Base-by-base conservation (phyloP, 1,284 basidiomycete species). In the Cystobasidiaceae sp. region DNA sequence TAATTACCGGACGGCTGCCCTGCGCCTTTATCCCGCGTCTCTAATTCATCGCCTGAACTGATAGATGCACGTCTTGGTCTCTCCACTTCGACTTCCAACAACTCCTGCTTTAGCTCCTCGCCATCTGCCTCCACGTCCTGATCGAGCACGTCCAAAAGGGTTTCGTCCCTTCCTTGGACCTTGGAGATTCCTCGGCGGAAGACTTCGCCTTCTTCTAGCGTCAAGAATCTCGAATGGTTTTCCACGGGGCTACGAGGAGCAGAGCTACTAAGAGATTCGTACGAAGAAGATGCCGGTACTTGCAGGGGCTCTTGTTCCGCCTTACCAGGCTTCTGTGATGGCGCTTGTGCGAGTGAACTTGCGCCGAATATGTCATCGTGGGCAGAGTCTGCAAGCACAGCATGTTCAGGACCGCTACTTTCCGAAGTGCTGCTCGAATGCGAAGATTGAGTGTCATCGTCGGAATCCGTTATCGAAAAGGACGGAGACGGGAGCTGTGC, bases 101-200 rank as follows among this genome's bases (percentile, higher is more conserved):
- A 55, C 27, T 63, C 54, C 43, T 61, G 51, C 56, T 61, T 55
- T n/a, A 60, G 33, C 33, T 55, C 58, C 17, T 63, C 57, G 21
- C 57, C 58, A 1, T 37, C 57, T 17, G 41, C 43, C 15, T 61
- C 55, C 4, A 28, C 41, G 9, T 55, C 37, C 13, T 41, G 21
- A 45, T 67, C 55, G 8, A 55, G 44, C 19, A 59, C 52, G 33
- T 64, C 55, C 30, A 68, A 34, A 21, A 65, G 30, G 2, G 61
- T 64, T n/a, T 48, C 43, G 19, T 50, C 71, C 69, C 75, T 86
- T 87, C 25, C 84, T 85, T 30, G 49, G 25, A 64, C 30, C 41
- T 46, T 64, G 4, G 51, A 55, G n/a, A 82, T 82, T 0, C 92
- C 91, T 74, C 92, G 92, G 54, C 92, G 81, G 79, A 97, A 97